Evolutionary conservation across 306 rosid genomes (phyloP).

Genomic region (Medicago ruthenica): DNA sequence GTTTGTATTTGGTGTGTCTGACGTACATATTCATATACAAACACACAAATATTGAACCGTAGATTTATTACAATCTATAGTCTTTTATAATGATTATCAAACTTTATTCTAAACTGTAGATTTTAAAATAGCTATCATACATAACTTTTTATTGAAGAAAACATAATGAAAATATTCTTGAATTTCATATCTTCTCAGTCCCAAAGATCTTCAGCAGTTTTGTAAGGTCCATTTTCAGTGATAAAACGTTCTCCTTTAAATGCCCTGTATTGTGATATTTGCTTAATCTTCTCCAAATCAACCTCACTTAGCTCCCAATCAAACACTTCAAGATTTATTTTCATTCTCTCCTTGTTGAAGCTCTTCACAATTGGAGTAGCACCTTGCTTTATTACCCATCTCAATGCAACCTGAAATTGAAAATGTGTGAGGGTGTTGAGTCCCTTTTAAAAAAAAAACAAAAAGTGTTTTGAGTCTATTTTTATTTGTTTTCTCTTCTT

Average conservation of each 20-base stretch:
- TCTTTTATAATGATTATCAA: not conserved
- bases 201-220: constrained; percentile 51
- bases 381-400: constrained; percentile 57
- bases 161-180: not conserved
- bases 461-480: too few species aligned
- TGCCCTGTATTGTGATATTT: constrained; percentile 51
- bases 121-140: not conserved
- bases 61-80: not conserved
- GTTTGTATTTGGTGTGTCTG: too few species aligned
- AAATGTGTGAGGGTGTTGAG: not conserved
- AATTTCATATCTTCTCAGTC: constrained; percentile 36
- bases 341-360: constrained; percentile 61
- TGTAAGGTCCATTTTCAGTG: constrained; percentile 55
- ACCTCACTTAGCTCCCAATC: constrained; percentile 51
- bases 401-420: constrained; percentile 53
- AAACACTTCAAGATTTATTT: constrained; percentile 51
- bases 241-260: constrained; percentile 38
- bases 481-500: too few species aligned
- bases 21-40: too few species aligned
- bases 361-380: constrained; percentile 50
- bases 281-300: constrained; percentile 48
- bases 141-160: not conserved
- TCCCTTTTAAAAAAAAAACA: too few species aligned
- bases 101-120: not conserved
- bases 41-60: not conserved